Evolutionary conservation across 176 grass and related monocot genomes (phyloP), one percentile per base, ranked within the genome.

Genomic region (Oryza meyeriana): DNA sequence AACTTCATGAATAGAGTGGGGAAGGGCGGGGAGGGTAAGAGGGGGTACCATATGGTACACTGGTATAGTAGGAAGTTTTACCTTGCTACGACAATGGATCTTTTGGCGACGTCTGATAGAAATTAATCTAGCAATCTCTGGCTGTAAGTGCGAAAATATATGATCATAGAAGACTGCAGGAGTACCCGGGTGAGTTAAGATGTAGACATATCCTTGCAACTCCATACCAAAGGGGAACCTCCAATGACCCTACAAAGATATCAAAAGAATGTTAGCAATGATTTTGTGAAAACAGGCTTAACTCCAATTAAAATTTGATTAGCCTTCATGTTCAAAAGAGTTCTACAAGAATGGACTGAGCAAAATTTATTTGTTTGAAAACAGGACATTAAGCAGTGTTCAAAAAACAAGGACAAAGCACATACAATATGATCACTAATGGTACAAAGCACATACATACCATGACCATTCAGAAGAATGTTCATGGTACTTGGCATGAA

Each of bases 171-270:
- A 99, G 27, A 99, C 93, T 82, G 91, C 39, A 29, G 96, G 96
- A 71, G 96, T 99, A 64, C 96, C 96, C 64, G 96, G 93, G 84
- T 99, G 96, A 13, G 96, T 99, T 57, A 99, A 83, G 75, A 95
- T 99, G 77, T 99, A 99, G 25, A 87, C 93, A 86, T 99, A 99
- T 80, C 96, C 96, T 95, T 95, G 93, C 96, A 99, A 71, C 79
- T 99, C 96, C 85, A 90, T 99, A 81, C 93, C 93, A 77, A 71
- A 64, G 17, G 96, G 96, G 75, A 99, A 99, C 79, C 96, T 95
- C 96, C 96, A 99, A 86, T 99, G 93, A 55, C 95, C 95, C 95
- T 98, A 74, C 76, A 87, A 64, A 83, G 29, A 85, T 70, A 78
- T 52, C 10, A 65, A 34, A 79, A 63, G 30, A 64, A 47, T 22